Conservation (phyloP, 2,329 filamentous ascomycete genomes). For the Fusarium pseudograminearum region DNA sequence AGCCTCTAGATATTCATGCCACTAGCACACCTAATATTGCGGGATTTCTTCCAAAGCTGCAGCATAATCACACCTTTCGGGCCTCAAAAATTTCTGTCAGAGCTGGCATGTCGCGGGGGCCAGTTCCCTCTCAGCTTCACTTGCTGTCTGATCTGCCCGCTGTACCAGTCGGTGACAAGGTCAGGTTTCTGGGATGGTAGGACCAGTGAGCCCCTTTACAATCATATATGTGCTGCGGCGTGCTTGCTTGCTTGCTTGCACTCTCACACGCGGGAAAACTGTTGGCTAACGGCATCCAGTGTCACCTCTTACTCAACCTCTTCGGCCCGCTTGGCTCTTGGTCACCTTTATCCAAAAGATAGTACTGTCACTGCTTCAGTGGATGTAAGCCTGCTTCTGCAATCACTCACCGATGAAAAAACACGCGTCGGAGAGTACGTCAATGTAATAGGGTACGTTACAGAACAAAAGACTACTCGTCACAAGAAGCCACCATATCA, state of each 20-base stretch:
- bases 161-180: slow-evolving; percentile 74
- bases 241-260: slow-evolving; percentile 12
- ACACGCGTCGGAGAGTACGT: slow-evolving; percentile 85
- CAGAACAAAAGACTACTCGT: slow-evolving; percentile 41
- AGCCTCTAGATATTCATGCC: slow-evolving; percentile 1
- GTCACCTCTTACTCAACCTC: slow-evolving; percentile 64
- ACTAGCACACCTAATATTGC: slow-evolving; percentile 5
- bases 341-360: slow-evolving; percentile 71
- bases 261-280: slow-evolving; percentile 42
- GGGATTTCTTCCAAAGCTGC: slow-evolving; percentile 33
- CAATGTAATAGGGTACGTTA: slow-evolving; percentile 87
- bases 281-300: slow-evolving; percentile 52
- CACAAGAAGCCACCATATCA: slow-evolving; percentile 16
- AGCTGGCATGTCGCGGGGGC: slow-evolving; percentile 65
- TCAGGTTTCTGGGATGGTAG: slow-evolving; percentile 93
- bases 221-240: not conserved
- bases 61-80: slow-evolving; percentile 38
- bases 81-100: slow-evolving; percentile 22
- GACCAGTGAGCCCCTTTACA: slow-evolving; percentile 47
- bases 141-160: slow-evolving; percentile 72
- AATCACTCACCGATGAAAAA: slow-evolving; percentile 71
- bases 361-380: slow-evolving; percentile 67
- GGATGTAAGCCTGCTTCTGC: slow-evolving; percentile 78
- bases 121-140: slow-evolving; percentile 72
- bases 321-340: slow-evolving; percentile 73